Evolutionary conservation across 2,329 filamentous ascomycete genomes (phyloP).

Genomic region (Raffaelea albimanens): DNA sequence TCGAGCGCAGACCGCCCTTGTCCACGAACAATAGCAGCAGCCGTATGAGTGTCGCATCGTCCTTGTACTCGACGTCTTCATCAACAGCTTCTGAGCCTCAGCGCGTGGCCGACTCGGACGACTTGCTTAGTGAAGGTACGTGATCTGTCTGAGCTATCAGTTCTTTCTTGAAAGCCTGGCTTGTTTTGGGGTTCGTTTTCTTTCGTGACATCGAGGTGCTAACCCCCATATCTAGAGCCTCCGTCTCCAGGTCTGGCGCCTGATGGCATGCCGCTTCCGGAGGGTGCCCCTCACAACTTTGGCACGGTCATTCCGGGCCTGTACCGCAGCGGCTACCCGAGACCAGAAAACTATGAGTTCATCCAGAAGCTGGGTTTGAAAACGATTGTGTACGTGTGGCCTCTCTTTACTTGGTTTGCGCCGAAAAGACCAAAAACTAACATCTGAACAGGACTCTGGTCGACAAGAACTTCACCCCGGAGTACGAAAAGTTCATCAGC

Average conservation of each 20-base stretch:
- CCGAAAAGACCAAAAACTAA: no score
- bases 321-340: conserved; percentile 76
- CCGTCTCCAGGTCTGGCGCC: not conserved
- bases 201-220: conserved; percentile 1
- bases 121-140: conserved; percentile 1
- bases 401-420: no score
- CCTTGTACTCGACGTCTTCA: conserved; percentile 3
- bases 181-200: not conserved
- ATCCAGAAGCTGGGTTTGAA: conserved; percentile 60
- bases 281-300: conserved; percentile 57
- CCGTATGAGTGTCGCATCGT: conserved; percentile 7
- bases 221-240: not conserved
- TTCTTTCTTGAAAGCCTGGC: not conserved
- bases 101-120: not conserved
- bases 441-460: conserved; percentile 58
- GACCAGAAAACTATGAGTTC: conserved; percentile 59
- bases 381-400: conserved; percentile 60
- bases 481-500: conserved; percentile 52
- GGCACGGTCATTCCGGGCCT: conserved; percentile 64
- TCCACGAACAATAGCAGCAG: conserved; percentile 8
- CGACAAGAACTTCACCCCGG: conserved; percentile 46
- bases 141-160: not conserved
- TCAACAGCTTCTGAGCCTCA: conserved; percentile 2
- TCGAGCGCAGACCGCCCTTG: not conserved
- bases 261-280: conserved; percentile 10